phyloP scores from a whole-genome alignment of 2,329 filamentous ascomycete species.

The Ilyonectria robusta region DNA sequence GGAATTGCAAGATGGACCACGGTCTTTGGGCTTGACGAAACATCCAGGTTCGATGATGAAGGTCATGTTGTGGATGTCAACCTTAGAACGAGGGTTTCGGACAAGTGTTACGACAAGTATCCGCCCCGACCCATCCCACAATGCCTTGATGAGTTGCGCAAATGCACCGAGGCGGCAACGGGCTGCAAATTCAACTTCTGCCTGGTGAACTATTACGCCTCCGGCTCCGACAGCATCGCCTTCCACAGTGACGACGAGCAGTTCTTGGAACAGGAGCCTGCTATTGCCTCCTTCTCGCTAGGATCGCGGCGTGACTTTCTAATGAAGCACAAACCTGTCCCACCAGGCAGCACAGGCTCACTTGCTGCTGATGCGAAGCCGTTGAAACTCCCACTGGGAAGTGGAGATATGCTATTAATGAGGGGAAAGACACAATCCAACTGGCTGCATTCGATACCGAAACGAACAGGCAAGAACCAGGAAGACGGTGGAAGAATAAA shows the following conservation, averaged over 20 bases:
- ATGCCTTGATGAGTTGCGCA: slow-evolving; percentile 76
- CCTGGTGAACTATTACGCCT: slow-evolving; percentile 87
- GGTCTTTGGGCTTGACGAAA: slow-evolving; percentile 73
- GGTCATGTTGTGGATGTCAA: slow-evolving; percentile 62
- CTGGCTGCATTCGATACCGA: slow-evolving; percentile 86
- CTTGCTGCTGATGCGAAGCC: slow-evolving; percentile 52
- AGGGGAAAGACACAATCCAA: slow-evolving; percentile 79
- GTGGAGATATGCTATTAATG: slow-evolving; percentile 87
- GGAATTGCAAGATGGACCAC: slow-evolving; percentile 61
- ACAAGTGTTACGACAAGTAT: slow-evolving; percentile 69
- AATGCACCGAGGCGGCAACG: slow-evolving; percentile 75
- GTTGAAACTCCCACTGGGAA: slow-evolving; percentile 68
- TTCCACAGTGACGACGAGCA: slow-evolving; percentile 87
- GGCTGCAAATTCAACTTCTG: slow-evolving; percentile 82
- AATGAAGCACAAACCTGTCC: slow-evolving; percentile 81
- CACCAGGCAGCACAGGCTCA: slow-evolving; percentile 51
- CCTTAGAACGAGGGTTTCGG: slow-evolving; percentile 56
- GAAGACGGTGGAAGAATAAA: slow-evolving; percentile 78
- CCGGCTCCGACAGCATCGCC: slow-evolving; percentile 81
- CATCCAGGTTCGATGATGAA: slow-evolving; percentile 68
- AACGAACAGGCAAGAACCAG: slow-evolving; percentile 75
- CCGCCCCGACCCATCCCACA: slow-evolving; percentile 78
- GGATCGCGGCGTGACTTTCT: slow-evolving; percentile 82
- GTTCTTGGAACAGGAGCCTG: slow-evolving; percentile 78
- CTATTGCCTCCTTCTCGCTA: slow-evolving; percentile 82